Evolutionary conservation across 2,329 filamentous ascomycete species (phyloP), one percentile per base, ranked within the genome.

Genomic region (Apiospora sp.): DNA sequence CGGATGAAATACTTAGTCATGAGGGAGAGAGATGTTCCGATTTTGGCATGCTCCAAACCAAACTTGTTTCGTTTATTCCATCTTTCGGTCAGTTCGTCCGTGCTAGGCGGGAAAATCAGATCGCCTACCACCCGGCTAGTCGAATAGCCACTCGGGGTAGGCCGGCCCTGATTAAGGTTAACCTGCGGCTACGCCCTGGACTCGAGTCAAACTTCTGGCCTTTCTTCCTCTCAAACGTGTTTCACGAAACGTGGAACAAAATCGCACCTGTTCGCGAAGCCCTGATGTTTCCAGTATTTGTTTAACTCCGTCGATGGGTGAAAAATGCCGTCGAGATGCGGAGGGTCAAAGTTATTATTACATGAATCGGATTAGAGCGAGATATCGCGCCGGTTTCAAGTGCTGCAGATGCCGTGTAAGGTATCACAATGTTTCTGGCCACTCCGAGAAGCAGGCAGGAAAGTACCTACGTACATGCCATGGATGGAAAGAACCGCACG

Each of bases 181-280:
- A 37, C 58, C 5, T 64, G 58, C 30, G 34, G 58, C 58, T 64
- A 3, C 34, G 34, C 22, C 58, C 41, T 41, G 34, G 10, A 13
- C 8, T 14, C 34, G 58, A 64, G 34, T 41, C 58, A 64, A 61
- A 37, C 16, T n/a, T 37, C 1, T 22, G 58, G n/a, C 3, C 10
- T 41, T 24, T 14, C 22, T 22, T 13, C 22, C 58, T n/a, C 14
- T 58, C n/a, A 64, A 41, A 24, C 34, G n/a, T 64, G 58, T 64
- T 64, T 64, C 58, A 64, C 10, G 58, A 64, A 64, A 64, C 58
- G n/a, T 37, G 30, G 16, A 41, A 37, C 58, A 64, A 27, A 27
- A 58, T 13, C 30, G 19, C 34, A 64, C 41, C 58, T 24, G 54
- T 37, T 41, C 34, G 19, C 8, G 34, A 64, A 41, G 19, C 5